phyloP scores from a whole-genome alignment of 176 grass and related monocot species.

The Raddia guianensis region DNA sequence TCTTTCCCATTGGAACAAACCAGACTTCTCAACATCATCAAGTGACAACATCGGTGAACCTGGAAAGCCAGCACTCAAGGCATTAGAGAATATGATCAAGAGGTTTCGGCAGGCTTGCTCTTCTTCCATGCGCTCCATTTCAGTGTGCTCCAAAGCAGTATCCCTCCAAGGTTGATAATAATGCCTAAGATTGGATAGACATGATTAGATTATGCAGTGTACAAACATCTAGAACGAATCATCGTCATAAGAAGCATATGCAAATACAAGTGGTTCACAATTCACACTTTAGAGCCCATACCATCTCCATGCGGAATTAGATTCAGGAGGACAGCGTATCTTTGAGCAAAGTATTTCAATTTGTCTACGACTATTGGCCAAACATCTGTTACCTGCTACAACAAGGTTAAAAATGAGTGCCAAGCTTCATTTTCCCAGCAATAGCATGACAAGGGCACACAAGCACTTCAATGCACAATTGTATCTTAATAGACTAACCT shows the following conservation, averaged over 20 bases:
- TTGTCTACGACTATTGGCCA: constrained; percentile 42
- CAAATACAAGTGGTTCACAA: not conserved
- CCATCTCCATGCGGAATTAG: constrained; percentile 90
- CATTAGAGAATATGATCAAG: constrained; percentile 64
- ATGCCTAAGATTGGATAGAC: constrained; percentile 52
- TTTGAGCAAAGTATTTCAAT: constrained; percentile 63
- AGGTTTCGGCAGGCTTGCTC: constrained; percentile 77
- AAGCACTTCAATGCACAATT: not conserved
- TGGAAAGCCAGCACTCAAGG: constrained; percentile 37
- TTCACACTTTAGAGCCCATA: constrained; percentile 31
- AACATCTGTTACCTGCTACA: constrained; percentile 50
- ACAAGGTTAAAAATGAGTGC: constrained; percentile 18
- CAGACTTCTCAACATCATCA: constrained; percentile 52
- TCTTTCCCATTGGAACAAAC: constrained; percentile 65
- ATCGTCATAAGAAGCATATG: not conserved
- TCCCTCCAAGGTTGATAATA: constrained; percentile 83
- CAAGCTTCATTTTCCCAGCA: constrained; percentile 19
- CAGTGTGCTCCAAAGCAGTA: constrained; percentile 37
- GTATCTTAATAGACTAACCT: not conserved
- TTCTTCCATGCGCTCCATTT: constrained; percentile 63
- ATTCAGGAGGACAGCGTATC: constrained; percentile 69
- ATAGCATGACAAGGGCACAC: not conserved
- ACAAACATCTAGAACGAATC: not conserved
- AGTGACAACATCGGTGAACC: constrained; percentile 48
- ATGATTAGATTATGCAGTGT: not conserved